These are phyloP conservation scores for Cutaneotrichosporon curvatum DNA, from an alignment of 1,284 basidiomycete species.

Conservation along the genomic window DNA sequence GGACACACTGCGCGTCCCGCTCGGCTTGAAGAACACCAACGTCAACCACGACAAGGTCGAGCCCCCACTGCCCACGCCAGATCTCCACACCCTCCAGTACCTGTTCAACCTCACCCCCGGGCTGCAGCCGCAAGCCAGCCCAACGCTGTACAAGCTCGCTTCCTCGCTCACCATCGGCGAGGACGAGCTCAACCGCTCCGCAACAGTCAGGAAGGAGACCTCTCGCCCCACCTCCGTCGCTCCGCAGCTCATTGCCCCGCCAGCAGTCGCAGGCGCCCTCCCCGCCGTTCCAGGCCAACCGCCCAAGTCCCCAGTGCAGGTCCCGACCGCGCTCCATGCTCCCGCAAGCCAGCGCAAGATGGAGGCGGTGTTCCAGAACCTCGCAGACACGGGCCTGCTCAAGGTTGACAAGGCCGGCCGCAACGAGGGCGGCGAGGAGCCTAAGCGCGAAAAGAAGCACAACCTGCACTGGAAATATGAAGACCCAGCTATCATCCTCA, in stretches of 20 bases:
- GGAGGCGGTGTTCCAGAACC: constrained; percentile 17
- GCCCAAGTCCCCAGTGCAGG: too few species aligned
- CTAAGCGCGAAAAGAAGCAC: constrained; percentile 39
- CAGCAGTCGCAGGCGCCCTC: too few species aligned
- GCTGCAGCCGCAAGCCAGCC: constrained; percentile 35
- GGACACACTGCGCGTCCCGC: constrained; percentile 30
- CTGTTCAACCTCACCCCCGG: constrained; percentile 35
- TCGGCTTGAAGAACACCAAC: constrained; percentile 6
- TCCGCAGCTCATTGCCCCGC: not conserved
- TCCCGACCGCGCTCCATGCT: constrained; percentile 29
- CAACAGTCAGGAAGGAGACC: not conserved
- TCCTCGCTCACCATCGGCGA: constrained; percentile 29
- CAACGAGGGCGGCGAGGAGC: constrained; percentile 24
- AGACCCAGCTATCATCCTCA: constrained; percentile 44
- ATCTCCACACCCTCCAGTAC: constrained; percentile 27
- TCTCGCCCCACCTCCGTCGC: not conserved
- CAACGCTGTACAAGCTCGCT: constrained; percentile 35
- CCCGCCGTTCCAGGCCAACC: too few species aligned
- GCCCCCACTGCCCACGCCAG: constrained; percentile 17
- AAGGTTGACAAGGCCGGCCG: constrained; percentile 38
- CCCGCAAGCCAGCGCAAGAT: constrained; percentile 27
- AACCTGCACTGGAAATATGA: constrained; percentile 47
- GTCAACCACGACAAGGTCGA: not conserved
- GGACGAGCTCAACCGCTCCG: constrained; percentile 10
- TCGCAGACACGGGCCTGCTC: constrained; percentile 30